phyloP scores from a whole-genome alignment of 257 asterid genomes.

The Anisodus tanguticus region DNA sequence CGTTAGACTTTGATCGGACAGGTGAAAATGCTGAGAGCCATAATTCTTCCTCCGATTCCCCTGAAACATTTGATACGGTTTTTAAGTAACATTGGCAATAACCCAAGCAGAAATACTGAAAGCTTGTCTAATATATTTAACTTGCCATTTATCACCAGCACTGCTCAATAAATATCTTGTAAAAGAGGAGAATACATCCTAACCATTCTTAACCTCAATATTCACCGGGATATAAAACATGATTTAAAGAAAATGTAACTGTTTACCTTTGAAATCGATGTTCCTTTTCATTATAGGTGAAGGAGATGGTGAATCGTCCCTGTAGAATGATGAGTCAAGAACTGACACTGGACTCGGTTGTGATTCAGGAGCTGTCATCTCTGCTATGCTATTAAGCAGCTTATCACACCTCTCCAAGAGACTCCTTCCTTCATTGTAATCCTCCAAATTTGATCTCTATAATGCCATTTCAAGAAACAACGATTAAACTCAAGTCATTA shows the following conservation, averaged over 20 bases:
- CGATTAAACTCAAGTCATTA: background rate
- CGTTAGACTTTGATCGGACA: slow-evolving; percentile 40
- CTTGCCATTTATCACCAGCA: too few relatives aligned
- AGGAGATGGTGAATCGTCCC: slow-evolving; percentile 77
- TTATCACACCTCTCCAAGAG: slow-evolving; percentile 87
- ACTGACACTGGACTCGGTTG: slow-evolving; percentile 97
- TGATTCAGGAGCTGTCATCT: slow-evolving; percentile 67
- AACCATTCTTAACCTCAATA: background rate
- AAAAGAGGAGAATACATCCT: background rate
- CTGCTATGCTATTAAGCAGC: slow-evolving; percentile 88
- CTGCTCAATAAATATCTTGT: too few relatives aligned
- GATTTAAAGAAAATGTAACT: background rate
- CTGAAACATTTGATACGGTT: slow-evolving; percentile 49
- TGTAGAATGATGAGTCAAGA: slow-evolving; percentile 87
- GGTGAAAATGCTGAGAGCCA: slow-evolving; percentile 57
- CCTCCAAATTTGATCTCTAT: slow-evolving; percentile 74
- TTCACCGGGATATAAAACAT: background rate
- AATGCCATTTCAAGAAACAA: slow-evolving; percentile 8
- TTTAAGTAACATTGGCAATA: slow-evolving; percentile 17
- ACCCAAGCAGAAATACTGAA: slow-evolving; percentile 19
- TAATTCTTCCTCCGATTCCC: slow-evolving; percentile 64
- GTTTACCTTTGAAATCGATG: slow-evolving; percentile 78
- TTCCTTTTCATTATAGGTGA: slow-evolving; percentile 77
- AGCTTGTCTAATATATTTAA: background rate
- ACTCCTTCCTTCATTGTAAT: slow-evolving; percentile 68